Base-by-base conservation (phyloP, 2,329 filamentous ascomycete species). In the Trichoderma endophyticum region DNA sequence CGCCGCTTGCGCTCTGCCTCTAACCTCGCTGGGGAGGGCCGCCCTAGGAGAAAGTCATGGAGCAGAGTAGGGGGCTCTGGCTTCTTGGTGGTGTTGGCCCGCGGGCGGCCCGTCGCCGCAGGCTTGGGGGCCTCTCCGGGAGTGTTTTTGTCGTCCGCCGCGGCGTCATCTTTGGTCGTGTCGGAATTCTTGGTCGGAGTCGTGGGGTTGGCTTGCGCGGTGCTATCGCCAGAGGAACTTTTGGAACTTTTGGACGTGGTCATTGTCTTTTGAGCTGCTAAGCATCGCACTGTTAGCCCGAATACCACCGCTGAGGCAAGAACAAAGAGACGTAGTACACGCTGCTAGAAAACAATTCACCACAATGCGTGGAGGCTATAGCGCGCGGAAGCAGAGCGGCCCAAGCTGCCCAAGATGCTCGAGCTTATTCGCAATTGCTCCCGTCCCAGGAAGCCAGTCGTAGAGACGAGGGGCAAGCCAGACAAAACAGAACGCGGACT, bases 31-130 rank as follows among this genome's bases (percentile, higher is more conserved):
- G 88, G 84, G 11, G 88, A 86, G 2, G 85, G 88, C 24, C 87
- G 84, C 15, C 88, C 88, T 28, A 88, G 81, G 51, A 90, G 82
- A 77, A 90, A 90, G 78, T 90, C 88, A 39, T 82, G 81, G 9
- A 90, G 82, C 5, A 90, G 80, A 2, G 85, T 88, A 6, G 81
- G 79, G 6, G 81, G 79, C 69, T 83, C 79, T 6, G 76, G 74
- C 65, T 79, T 85, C 67, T 81, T 84, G 28, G 65, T 84, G 15
- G 65, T 80, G 61, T 80, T 80, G 26, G 82, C 78, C 60, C 81
- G 80, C 21, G 79, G 75, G 24, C 81, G 77, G 24, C 79, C 78
- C 24, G 76, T 73, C 9, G 78, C 80, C 34, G 81, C 79, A 71
- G 83, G 84, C 77, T 84, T 84, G 18, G 84, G 82, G 5, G 82